Evolutionary conservation across 306 rosid genomes (phyloP), one percentile per base, ranked within the genome.

Genomic region (Malus fusca): DNA sequence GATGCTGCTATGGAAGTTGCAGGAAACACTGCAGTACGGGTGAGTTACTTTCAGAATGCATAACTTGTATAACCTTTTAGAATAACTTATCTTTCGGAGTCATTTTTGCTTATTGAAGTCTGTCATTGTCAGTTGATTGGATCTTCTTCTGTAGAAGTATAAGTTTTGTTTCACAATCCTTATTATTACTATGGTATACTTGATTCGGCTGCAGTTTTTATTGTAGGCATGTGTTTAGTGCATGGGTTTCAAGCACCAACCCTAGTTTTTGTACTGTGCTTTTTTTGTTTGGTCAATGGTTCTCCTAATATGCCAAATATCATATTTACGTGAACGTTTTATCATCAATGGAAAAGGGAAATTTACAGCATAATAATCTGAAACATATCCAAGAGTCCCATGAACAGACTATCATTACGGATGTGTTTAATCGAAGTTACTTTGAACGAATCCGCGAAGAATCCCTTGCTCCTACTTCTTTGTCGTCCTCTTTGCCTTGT

Each of bases 1-100:
- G 99, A 96, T 79, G 84, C 99, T 77, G 98, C 99, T 71, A 81
- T 96, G 90, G 98, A 92, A 86, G 97, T 92, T 55, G 99, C 99
- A n/a, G 99, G 87, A 78, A 96, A 75, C 76, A 96, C 98, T 1
- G 99, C 99, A 81, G 2, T 82, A 43, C 89, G 89, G 87, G 99
- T 92, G 81, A 84, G 98, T 80, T 72, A 40, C 40, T 25, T 75
- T 72, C 66, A n/a, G 71, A 19, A n/a, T 28, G 53, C 51, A 58
- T 25, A 19, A 80, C 37, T 67, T 4, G 65, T 17, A 18, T 18
- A 52, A 26, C 64, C 77, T 51, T 59, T n/a, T 58, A 51, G 46
- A 35, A 11, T 43, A 4, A 37, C 40, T 62, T 67, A 37, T n/a
- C 14, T 35, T 55, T 28, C 8, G 37, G 13, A 66, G 37, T 40